Evolutionary conservation across 805 yeast species (phyloP).

Genomic region (Nakazawaea molendinolei): DNA sequence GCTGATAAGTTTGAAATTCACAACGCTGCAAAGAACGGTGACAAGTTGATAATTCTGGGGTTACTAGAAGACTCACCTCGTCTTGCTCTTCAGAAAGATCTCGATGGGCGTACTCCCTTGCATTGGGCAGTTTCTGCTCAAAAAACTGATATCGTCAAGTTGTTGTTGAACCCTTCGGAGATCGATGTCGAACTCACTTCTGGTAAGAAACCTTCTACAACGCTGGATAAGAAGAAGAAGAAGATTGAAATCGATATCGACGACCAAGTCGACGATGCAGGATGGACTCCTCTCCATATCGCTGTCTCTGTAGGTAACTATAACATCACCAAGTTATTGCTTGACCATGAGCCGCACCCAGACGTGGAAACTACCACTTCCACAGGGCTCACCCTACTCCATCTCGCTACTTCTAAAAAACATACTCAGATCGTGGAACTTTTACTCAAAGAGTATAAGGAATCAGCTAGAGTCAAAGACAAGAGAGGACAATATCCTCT

Average conservation of each 20-base stretch:
- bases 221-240: constrained; percentile 4
- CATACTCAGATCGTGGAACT: constrained; percentile 46
- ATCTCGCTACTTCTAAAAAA: constrained; percentile 68
- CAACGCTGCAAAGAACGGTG: constrained; percentile 62
- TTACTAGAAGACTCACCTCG: constrained; percentile 45
- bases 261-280: constrained; percentile 62
- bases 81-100: constrained; percentile 44
- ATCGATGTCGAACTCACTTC: constrained; percentile 13
- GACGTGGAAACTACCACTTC: constrained; percentile 56
- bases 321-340: constrained; percentile 43
- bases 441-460: constrained; percentile 48
- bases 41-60: constrained; percentile 42
- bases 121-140: constrained; percentile 84
- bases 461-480: constrained; percentile 63
- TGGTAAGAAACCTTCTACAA: constrained; percentile 1
- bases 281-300: constrained; percentile 87
- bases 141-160: constrained; percentile 42
- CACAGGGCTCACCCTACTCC: constrained; percentile 71
- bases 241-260: constrained; percentile 53
- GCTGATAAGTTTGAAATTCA: constrained; percentile 33
- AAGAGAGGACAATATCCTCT: constrained; percentile 57
- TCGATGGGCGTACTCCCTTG: constrained; percentile 72
- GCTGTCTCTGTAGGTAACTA: constrained; percentile 69
- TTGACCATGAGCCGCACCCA: constrained; percentile 44
- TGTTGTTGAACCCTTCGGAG: constrained; percentile 33